A percentile compares a stretch with the other conserved stretches of the same genome.
Conservation (phyloP, 306 rosid genomes). For the Dalbergia cultrata region DNA sequence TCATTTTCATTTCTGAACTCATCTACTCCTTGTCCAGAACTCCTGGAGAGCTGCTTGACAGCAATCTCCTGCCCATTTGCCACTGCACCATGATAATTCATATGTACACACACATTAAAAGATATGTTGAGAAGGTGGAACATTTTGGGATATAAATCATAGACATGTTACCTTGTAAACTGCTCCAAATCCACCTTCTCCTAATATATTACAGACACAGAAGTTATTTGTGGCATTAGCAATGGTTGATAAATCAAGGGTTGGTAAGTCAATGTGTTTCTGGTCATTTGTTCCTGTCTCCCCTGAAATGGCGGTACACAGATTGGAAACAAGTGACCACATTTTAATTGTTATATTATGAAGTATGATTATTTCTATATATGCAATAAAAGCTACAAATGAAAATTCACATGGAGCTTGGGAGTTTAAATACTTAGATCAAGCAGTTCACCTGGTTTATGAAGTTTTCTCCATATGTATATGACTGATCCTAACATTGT, state of each 20-base stretch:
- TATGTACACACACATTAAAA: neutral
- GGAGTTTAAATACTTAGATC: neutral
- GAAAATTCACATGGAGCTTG: neutral
- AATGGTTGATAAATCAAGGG: slow-evolving; percentile 38
- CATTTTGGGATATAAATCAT: neutral
- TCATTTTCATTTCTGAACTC: slow-evolving; percentile 67
- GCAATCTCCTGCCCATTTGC: slow-evolving; percentile 60
- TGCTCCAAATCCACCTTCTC: slow-evolving; percentile 55
- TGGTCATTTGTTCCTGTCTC: neutral
- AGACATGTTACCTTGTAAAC: slow-evolving; percentile 49
- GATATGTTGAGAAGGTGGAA: neutral
- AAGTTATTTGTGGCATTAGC: slow-evolving; percentile 44
- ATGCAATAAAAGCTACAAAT: neutral
- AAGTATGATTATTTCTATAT: neutral
- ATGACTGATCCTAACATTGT: neutral
- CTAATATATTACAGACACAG: slow-evolving; percentile 41
- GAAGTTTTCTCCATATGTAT: neutral
- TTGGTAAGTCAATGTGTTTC: slow-evolving; percentile 30
- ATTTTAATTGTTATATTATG: neutral
- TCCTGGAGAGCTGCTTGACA: slow-evolving; percentile 66
- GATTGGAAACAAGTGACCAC: neutral
- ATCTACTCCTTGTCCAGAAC: slow-evolving; percentile 61
- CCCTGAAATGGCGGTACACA: neutral
- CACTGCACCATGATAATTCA: slow-evolving; percentile 51
- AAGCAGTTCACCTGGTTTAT: neutral